Evolutionary conservation across 192 early-diverging fungal species (phyloP).

Genomic region (Backusella westeae): DNA sequence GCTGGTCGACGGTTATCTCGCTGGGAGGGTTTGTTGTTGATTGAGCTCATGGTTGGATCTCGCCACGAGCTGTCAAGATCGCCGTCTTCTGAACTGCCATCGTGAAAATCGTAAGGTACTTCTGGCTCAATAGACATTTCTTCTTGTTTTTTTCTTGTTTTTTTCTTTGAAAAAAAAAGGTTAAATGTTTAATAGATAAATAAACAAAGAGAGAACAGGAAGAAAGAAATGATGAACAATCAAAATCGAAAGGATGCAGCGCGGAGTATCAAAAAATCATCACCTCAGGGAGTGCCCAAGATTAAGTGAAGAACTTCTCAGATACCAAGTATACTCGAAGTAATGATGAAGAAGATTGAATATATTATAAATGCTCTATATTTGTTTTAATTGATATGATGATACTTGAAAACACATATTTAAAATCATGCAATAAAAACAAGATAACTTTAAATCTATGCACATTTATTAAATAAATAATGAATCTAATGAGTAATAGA

Average conservation of each 20-base stretch:
- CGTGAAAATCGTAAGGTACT: background rate
- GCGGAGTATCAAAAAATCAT: background rate
- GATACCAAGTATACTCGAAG: no score
- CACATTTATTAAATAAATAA: background rate
- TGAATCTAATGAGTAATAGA: background rate
- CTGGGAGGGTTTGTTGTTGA: background rate
- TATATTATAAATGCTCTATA: no score
- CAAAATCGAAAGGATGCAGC: background rate
- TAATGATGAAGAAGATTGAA: no score
- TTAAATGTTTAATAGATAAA: no score
- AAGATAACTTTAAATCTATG: background rate
- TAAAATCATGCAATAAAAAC: no score
- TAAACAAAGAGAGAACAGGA: no score
- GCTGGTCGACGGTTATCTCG: background rate
- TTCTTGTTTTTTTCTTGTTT: background rate
- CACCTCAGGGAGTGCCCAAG: background rate
- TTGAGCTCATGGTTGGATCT: background rate
- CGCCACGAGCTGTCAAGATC: background rate
- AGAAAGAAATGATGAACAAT: background rate
- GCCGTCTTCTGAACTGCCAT: background rate
- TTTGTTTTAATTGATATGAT: no score
- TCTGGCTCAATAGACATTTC: constrained; percentile 9
- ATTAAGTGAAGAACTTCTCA: background rate
- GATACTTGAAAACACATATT: no score
- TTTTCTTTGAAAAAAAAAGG: background rate